A percentile compares a stretch with the other conserved stretches of the same genome.
Conservation (phyloP, 306 rosid species). For the Lathyrus aphaca region DNA sequence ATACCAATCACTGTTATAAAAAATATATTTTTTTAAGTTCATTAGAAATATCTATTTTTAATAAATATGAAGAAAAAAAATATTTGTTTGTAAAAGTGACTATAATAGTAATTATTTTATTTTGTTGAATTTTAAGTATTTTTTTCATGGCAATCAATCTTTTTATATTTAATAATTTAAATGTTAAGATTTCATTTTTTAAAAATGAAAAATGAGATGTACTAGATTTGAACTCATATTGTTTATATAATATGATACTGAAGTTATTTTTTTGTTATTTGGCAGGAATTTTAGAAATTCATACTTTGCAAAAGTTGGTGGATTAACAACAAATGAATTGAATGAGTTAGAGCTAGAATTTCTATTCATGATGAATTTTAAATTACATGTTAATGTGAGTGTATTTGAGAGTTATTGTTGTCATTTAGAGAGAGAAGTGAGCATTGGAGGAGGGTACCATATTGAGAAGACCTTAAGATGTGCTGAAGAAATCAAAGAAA, state of each 20-base stretch:
- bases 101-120: too few species aligned
- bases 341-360: constrained; percentile 83
- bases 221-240: too few species aligned
- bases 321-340: constrained; percentile 70
- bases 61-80: too few species aligned
- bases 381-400: constrained; percentile 92
- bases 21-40: too few species aligned
- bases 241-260: constrained; percentile 9
- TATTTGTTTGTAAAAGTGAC: too few species aligned
- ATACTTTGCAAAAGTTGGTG: constrained; percentile 91
- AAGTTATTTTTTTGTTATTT: constrained; percentile 1
- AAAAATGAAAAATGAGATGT: too few species aligned
- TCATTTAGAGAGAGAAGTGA: constrained; percentile 93
- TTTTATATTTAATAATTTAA: too few species aligned
- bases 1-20: neutral
- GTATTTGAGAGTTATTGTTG: constrained; percentile 95
- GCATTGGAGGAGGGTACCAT: constrained; percentile 93
- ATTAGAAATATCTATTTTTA: too few species aligned
- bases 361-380: constrained; percentile 88
- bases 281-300: constrained; percentile 89
- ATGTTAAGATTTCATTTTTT: too few species aligned
- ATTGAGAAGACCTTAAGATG: constrained; percentile 81
- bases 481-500: constrained; percentile 80
- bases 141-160: too few species aligned
- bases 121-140: too few species aligned